Evolutionary conservation across 164 flowering plant species (phyloP).

Genomic region (Cinnamomum micranthum): DNA sequence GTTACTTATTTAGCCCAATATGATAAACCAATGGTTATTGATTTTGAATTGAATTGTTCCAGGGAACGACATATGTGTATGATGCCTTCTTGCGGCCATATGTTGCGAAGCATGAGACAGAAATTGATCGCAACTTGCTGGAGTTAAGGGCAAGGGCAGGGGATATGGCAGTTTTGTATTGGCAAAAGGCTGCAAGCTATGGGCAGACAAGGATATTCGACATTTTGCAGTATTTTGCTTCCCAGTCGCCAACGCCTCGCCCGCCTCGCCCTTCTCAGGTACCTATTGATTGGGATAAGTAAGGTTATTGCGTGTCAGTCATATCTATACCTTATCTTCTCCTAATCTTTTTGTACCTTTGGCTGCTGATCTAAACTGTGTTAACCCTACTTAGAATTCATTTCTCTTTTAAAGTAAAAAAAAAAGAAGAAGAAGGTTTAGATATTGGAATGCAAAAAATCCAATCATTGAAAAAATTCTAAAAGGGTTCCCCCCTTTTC

Average conservation of each 20-base stretch:
- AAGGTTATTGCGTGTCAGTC: not conserved
- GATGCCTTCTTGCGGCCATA: slow-evolving; percentile 84
- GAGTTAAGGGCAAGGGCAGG: slow-evolving; percentile 84
- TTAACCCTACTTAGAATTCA: too few relatives aligned
- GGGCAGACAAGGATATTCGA: slow-evolving; percentile 83
- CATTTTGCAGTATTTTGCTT: slow-evolving; percentile 75
- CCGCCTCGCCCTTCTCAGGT: slow-evolving; percentile 66
- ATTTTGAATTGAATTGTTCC: slow-evolving; percentile 11
- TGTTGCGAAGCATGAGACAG: slow-evolving; percentile 80
- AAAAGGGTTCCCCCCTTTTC: too few relatives aligned
- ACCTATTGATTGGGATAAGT: slow-evolving; percentile 15
- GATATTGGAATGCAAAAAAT: too few relatives aligned
- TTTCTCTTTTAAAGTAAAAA: too few relatives aligned
- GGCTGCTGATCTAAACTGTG: not conserved
- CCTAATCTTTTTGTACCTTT: not conserved
- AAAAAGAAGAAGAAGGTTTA: too few relatives aligned
- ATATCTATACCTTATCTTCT: not conserved
- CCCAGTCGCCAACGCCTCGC: slow-evolving; percentile 63
- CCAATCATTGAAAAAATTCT: too few relatives aligned
- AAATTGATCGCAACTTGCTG: slow-evolving; percentile 80
- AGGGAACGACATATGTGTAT: slow-evolving; percentile 95
- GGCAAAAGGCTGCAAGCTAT: slow-evolving; percentile 78
- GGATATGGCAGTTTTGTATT: slow-evolving; percentile 61
- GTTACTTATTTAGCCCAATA: not conserved
- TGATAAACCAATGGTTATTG: not conserved